Conservation (phyloP, 2,329 filamentous ascomycete genomes). For the Tolypocladium ovalisporum region DNA sequence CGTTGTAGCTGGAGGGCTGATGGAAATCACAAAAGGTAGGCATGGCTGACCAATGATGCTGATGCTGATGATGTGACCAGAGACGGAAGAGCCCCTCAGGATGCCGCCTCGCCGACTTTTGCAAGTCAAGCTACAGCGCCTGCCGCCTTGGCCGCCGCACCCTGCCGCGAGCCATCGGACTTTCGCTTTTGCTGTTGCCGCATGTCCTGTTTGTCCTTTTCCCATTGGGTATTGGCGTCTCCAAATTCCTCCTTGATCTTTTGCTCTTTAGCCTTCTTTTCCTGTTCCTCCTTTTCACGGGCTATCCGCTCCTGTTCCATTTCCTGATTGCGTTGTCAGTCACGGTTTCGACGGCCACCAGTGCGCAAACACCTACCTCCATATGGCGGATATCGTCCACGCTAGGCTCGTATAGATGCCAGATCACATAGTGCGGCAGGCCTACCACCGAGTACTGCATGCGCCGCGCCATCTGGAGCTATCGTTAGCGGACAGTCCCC, state of each 20-base stretch:
- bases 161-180: constrained; percentile 1
- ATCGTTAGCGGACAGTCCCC: not conserved
- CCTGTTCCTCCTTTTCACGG: constrained; percentile 57
- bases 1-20: not conserved
- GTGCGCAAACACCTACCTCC: constrained; percentile 46
- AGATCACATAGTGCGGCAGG: constrained; percentile 94
- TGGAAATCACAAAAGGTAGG: not conserved
- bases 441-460: constrained; percentile 96
- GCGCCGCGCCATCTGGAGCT: constrained; percentile 76
- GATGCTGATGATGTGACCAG: not conserved
- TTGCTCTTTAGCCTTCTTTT: constrained; percentile 66
- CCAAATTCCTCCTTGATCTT: constrained; percentile 67
- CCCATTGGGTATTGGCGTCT: constrained; percentile 70
- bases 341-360: not conserved
- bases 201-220: constrained; percentile 77
- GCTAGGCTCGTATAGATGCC: constrained; percentile 99
- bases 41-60: not conserved
- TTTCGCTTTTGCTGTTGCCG: constrained; percentile 32
- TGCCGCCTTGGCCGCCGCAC: constrained; percentile 3
- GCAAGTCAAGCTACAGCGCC: not conserved
- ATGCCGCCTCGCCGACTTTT: not conserved
- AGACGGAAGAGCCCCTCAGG: not conserved
- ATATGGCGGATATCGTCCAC: constrained; percentile 95
- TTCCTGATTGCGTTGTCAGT: constrained; percentile 41
- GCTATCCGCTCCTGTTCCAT: constrained; percentile 83